Evolutionary conservation across 2,329 filamentous ascomycete genomes (phyloP).

Genomic region (Aspergillus glaucus): DNA sequence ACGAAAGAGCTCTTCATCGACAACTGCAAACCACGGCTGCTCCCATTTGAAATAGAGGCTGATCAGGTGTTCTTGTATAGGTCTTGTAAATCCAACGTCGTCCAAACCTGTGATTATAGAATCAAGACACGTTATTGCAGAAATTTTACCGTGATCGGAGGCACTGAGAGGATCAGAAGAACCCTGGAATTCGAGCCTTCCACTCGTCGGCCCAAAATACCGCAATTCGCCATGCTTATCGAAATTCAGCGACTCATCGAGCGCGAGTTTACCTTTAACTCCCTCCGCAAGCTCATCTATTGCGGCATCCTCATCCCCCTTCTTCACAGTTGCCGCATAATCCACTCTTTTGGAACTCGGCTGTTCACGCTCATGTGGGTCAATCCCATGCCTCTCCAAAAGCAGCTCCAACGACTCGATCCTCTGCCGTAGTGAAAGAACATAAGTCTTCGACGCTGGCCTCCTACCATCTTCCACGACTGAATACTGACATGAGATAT

Average conservation of each 20-base stretch:
- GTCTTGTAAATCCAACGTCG: constrained; percentile 11
- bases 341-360: constrained; percentile 1
- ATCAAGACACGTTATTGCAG: constrained; percentile 1
- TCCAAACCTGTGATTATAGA: neutral
- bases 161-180: neutral
- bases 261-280: constrained; percentile 27
- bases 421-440: constrained; percentile 27
- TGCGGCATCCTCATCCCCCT: no score
- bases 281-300: constrained; percentile 10
- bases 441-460: constrained; percentile 31
- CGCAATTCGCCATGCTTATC: constrained; percentile 30
- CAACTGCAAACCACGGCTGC: constrained; percentile 31
- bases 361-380: constrained; percentile 20
- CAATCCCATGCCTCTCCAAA: constrained; percentile 23
- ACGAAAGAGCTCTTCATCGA: constrained; percentile 32
- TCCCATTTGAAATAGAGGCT: constrained; percentile 35
- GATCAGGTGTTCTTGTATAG: constrained; percentile 24
- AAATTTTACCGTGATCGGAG: neutral
- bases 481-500: constrained; percentile 24
- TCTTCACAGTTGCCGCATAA: neutral
- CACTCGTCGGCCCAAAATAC: constrained; percentile 34
- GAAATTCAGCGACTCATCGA: constrained; percentile 33
- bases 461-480: constrained; percentile 28
- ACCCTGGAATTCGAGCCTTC: constrained; percentile 26
- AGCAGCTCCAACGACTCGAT: constrained; percentile 28